These are phyloP conservation scores for Hanseniaspora taiwanica DNA, from an alignment of 805 yeast species.

Conservation along the genomic window DNA sequence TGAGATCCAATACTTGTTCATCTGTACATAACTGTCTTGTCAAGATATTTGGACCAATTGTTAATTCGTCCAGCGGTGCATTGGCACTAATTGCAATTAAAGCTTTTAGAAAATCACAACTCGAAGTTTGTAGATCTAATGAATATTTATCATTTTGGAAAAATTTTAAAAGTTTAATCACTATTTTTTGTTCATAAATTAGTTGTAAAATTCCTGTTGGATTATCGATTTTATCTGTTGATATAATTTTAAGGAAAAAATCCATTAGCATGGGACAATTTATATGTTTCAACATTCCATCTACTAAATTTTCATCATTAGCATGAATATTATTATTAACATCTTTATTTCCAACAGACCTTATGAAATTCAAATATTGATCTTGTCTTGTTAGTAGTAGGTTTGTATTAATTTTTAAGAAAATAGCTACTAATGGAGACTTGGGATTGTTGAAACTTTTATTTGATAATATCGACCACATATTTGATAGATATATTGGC, in stretches of 20 bases:
- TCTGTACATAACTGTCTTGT: constrained; percentile 78
- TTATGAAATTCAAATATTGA: constrained; percentile 24
- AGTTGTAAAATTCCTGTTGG: constrained; percentile 83
- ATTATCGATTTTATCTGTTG: constrained; percentile 79
- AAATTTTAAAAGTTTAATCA: constrained; percentile 55
- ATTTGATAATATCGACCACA: constrained; percentile 69
- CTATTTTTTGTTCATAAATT: constrained; percentile 57
- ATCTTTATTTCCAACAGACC: too few relatives aligned
- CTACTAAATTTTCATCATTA: too few relatives aligned
- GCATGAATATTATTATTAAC: too few relatives aligned
- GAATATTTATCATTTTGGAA: constrained; percentile 42
- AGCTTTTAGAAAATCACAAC: constrained; percentile 89
- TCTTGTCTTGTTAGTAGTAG: constrained; percentile 61
- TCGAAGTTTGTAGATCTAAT: constrained; percentile 72
- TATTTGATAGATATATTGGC: constrained; percentile 41
- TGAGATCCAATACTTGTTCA: constrained; percentile 35
- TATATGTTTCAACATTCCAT: constrained; percentile 59
- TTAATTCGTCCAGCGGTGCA: constrained; percentile 59
- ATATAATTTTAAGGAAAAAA: constrained; percentile 71
- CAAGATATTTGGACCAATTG: constrained; percentile 88
- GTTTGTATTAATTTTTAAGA: constrained; percentile 81
- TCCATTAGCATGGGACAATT: constrained; percentile 90
- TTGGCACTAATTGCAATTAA: constrained; percentile 91
- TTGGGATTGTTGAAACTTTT: constrained; percentile 42
- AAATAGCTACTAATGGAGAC: constrained; percentile 65